Conservation (phyloP, 2,329 filamentous ascomycete genomes). For the Thermothelomyces thermophilus region DNA sequence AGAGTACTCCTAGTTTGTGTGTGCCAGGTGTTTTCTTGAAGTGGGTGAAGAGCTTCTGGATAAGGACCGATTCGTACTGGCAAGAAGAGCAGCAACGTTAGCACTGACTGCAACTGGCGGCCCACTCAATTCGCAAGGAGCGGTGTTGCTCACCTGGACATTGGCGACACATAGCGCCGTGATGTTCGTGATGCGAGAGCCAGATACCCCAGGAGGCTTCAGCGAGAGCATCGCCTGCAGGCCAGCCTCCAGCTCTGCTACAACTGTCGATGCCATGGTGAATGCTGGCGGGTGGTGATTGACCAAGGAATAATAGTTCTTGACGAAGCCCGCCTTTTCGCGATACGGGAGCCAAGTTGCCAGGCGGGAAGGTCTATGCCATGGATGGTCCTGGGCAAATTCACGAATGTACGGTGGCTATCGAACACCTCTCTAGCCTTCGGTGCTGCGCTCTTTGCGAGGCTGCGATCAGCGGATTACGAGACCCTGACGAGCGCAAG, state of each 20-base stretch:
- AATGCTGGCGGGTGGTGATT: neutral
- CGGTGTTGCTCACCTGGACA: conserved; percentile 64
- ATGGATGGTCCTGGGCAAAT: conserved; percentile 15
- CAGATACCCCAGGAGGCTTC: conserved; percentile 90
- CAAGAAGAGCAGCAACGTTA: conserved; percentile 20
- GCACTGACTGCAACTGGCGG: conserved; percentile 13
- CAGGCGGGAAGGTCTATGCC: conserved; percentile 18
- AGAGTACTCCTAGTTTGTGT: conserved; percentile 97
- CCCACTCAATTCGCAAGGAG: conserved; percentile 20
- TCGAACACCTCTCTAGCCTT: conserved; percentile 3
- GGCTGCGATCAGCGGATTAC: conserved; percentile 19
- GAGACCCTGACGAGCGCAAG: conserved; percentile 13
- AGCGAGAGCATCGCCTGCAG: conserved; percentile 86
- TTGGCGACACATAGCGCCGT: conserved; percentile 83
- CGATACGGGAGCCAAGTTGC: conserved; percentile 19
- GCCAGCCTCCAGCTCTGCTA: conserved; percentile 84
- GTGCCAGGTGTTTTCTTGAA: conserved; percentile 92
- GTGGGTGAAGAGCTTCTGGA: conserved; percentile 94
- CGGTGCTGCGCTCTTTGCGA: conserved; percentile 3
- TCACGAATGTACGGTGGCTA: conserved; percentile 17
- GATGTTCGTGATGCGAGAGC: conserved; percentile 81
- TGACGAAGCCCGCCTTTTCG: conserved; percentile 9
- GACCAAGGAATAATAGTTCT: neutral
- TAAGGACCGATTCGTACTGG: conserved; percentile 81
- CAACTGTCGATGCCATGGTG: conserved; percentile 64